phyloP scores from a whole-genome alignment of 768 basidiomycete genomes.

The Coprinopsis marcescibilis region DNA sequence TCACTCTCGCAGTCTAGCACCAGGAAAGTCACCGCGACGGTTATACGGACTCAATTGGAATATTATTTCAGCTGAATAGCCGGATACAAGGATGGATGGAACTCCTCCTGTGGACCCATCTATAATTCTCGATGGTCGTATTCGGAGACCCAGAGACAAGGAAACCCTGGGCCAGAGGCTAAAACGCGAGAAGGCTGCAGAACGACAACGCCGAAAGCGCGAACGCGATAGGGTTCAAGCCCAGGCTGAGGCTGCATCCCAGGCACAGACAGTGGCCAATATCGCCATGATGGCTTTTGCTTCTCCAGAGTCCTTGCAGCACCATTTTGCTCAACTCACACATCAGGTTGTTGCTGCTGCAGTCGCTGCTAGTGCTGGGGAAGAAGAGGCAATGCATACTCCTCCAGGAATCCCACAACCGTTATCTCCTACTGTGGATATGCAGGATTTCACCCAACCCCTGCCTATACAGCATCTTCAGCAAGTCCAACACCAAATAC shows the following conservation, averaged over 20 bases:
- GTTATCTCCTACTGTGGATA: not conserved
- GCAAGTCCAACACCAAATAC: constrained; percentile 9
- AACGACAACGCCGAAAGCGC: constrained; percentile 77
- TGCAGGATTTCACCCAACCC: not conserved
- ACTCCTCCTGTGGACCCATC: constrained; percentile 1
- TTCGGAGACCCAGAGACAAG: constrained; percentile 62
- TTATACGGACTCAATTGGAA: constrained; percentile 10
- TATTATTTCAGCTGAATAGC: constrained; percentile 5
- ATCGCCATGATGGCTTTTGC: constrained; percentile 5
- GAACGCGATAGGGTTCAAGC: constrained; percentile 52
- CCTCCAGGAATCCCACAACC: not conserved
- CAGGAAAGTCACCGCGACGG: constrained; percentile 15
- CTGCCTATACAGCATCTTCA: constrained; percentile 14
- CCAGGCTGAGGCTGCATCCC: constrained; percentile 19
- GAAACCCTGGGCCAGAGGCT: constrained; percentile 67
- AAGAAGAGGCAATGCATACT: too few species aligned
- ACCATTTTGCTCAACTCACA: constrained; percentile 13
- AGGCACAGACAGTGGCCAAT: constrained; percentile 5
- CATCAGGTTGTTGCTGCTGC: too few species aligned
- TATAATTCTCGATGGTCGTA: constrained; percentile 31
- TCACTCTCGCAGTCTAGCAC: constrained; percentile 34
- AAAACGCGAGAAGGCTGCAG: constrained; percentile 84
- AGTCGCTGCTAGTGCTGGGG: too few species aligned
- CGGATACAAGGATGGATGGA: not conserved
- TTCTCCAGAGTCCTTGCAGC: constrained; percentile 14